Conservation (phyloP, 2,329 filamentous ascomycete species). For the Fusarium euwallaceae region DNA sequence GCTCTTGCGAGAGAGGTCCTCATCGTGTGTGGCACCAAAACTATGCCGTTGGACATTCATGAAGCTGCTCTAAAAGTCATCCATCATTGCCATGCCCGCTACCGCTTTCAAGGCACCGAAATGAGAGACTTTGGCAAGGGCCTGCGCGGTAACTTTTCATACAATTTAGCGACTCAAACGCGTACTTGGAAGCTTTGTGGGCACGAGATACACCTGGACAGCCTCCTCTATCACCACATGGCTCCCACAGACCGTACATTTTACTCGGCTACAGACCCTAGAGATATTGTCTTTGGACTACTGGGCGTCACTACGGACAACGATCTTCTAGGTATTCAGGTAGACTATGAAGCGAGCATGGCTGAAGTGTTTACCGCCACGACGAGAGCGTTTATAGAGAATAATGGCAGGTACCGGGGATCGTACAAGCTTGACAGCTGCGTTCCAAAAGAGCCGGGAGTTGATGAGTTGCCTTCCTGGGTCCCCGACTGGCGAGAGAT, state of each 20-base stretch:
- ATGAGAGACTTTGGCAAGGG: not conserved
- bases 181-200: not conserved
- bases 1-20: not conserved
- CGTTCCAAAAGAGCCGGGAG: not conserved
- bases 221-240: not conserved
- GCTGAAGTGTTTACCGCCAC: not conserved
- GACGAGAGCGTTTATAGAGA: slow-evolving; percentile 2
- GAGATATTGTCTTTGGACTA: slow-evolving; percentile 35
- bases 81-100: not conserved
- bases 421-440: not conserved
- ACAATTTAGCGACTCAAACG: not conserved
- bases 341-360: not conserved
- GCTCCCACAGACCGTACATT: not conserved
- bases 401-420: not conserved
- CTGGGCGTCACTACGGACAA: slow-evolving; percentile 24
- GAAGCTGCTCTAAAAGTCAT: not conserved
- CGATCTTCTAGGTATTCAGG: not conserved
- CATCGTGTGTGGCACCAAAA: not conserved
- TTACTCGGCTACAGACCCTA: slow-evolving; percentile 29
- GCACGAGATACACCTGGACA: not conserved
- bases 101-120: not conserved
- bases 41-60: not conserved
- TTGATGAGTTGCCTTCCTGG: not conserved
- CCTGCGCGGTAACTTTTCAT: not conserved
- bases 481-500: slow-evolving; percentile 21